Evolutionary conservation across 331 rosid species (phyloP).

Genomic region (Rosa hybrid): DNA sequence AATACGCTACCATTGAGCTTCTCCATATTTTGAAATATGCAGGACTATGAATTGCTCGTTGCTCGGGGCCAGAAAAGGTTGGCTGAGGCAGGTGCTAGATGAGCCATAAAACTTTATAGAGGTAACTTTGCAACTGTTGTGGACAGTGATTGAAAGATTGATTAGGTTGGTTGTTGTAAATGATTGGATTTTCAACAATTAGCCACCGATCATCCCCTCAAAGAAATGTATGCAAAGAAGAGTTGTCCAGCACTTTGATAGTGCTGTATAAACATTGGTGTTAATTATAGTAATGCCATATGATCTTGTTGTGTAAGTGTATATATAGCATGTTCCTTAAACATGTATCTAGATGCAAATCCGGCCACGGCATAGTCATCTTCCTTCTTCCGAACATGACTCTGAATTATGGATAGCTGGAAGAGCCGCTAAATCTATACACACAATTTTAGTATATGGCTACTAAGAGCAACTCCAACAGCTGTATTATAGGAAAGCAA

Average conservation of each 20-base stretch:
- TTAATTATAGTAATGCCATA: not conserved
- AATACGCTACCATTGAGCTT: not conserved
- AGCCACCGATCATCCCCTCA: not conserved
- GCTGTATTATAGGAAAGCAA: too few relatives aligned
- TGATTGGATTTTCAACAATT: not conserved
- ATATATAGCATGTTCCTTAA: not conserved
- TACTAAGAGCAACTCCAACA: too few relatives aligned
- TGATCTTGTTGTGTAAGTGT: not conserved
- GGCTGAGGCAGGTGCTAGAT: slow-evolving; percentile 54
- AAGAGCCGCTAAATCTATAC: not conserved
- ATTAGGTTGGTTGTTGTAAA: slow-evolving; percentile 2
- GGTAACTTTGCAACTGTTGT: not conserved
- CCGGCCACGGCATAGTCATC: not conserved
- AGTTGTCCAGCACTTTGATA: slow-evolving; percentile 10
- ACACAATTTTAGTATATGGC: not conserved
- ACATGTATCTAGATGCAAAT: not conserved
- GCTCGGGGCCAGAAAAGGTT: slow-evolving; percentile 47
- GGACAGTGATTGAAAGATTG: not conserved
- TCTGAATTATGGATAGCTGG: not conserved
- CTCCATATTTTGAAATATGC: slow-evolving; percentile 25
- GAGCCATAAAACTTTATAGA: slow-evolving; percentile 22
- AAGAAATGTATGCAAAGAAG: not conserved
- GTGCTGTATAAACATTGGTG: slow-evolving; percentile 2
- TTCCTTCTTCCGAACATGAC: not conserved
- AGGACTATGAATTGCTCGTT: slow-evolving; percentile 72